Conservation (phyloP, 768 basidiomycete genomes). For the Pulveroboletus ravenelii region DNA sequence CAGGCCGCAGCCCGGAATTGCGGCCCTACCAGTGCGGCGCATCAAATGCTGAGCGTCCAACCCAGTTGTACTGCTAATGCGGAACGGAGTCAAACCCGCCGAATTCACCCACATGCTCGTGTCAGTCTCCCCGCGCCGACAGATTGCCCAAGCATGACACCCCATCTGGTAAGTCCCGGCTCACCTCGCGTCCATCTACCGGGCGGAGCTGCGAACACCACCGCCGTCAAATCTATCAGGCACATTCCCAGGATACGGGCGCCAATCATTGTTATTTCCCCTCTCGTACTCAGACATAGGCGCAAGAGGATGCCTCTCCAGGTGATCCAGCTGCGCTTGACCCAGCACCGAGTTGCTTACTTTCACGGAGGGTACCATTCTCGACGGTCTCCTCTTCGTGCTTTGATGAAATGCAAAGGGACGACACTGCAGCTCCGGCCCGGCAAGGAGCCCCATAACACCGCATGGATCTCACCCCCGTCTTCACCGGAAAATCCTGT, state of each 20-base stretch:
- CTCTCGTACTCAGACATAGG: not conserved
- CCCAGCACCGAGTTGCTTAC: not conserved
- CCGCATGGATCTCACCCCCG: not conserved
- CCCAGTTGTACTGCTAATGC: not conserved
- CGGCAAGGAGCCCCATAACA: not conserved
- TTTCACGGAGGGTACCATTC: no score
- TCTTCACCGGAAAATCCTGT: conserved; percentile 3
- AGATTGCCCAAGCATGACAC: not conserved
- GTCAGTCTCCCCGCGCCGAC: not conserved
- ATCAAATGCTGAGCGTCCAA: not conserved
- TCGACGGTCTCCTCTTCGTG: not conserved
- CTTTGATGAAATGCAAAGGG: not conserved
- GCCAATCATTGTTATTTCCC: conserved; percentile 11
- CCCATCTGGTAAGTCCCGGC: not conserved
- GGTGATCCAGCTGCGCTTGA: not conserved
- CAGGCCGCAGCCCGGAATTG: not conserved
- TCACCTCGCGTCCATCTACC: not conserved
- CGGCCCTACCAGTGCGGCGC: not conserved
- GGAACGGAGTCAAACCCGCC: not conserved
- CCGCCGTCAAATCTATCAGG: not conserved
- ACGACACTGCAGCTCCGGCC: not conserved
- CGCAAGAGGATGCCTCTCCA: not conserved
- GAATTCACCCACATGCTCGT: not conserved
- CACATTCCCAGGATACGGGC: conserved; percentile 8
- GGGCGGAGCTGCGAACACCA: not conserved